Evolutionary conservation across 176 grass and related monocot species (phyloP), one percentile per base, ranked within the genome.

Genomic region (Zizania latifolia): DNA sequence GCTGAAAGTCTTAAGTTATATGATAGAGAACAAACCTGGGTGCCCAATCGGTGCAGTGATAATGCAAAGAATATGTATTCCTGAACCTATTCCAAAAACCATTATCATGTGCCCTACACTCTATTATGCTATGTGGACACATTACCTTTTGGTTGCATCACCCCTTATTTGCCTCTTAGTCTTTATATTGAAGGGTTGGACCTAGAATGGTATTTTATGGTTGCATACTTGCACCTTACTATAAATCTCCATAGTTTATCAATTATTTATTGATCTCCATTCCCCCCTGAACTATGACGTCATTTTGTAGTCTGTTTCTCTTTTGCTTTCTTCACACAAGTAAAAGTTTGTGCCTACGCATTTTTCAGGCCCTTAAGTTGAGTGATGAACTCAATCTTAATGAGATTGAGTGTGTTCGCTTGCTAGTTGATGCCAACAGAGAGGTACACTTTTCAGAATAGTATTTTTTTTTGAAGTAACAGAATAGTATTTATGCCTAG

Each of bases 351-450:
- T 12, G 28, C 59, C 6, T 60, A 31, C 68, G 0, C 44, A 11
- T 75, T 85, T n/a, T n/a, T 74, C 83, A 98, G 94, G 91, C 91
- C 3, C 58, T 98, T 33, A 94, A 98, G 74, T 72, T 98, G 81
- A 98, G 94, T 45, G 94, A 98, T 68, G 94, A 98, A 76, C 89
- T 94, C 75, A 87, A 92, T 92, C 91, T 98, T 37, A 98, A 98
- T 69, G 94, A 98, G 72, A 92, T 92, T 7, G 87, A 89, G 68
- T 98, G 91, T 90, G 94, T 98, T 78, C 86, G 86, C 51, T 88
- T 98, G 84, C 91, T 98, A 76, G 89, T 98, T 79, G 77, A 76
- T 54, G 84, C 94, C 62, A 98, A 98, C 76, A 78, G 84, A 59
- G 86, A 98, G 91, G 91, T 98, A 86, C 63, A 24, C 1, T 80